Conservation (phyloP, 331 rosid species). For the Cydonia oblonga region DNA sequence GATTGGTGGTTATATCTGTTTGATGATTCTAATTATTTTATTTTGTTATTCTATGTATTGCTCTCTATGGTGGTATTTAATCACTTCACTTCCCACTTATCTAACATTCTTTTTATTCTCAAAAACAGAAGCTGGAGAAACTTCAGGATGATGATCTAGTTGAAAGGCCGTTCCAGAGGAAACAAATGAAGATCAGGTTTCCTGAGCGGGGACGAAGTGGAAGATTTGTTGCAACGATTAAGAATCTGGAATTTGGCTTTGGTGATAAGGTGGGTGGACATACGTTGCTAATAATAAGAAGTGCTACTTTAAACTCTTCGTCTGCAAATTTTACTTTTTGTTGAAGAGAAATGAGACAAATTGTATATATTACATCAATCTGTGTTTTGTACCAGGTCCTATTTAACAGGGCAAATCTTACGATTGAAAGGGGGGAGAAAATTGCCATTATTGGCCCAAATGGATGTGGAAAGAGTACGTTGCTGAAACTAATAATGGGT, state of each 20-base stretch:
- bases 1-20: no score
- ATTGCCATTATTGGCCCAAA: conserved; percentile 93
- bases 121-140: conserved; percentile 83
- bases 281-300: background rate
- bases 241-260: conserved; percentile 68
- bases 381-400: conserved; percentile 46
- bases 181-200: conserved; percentile 93
- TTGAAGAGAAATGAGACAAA: background rate
- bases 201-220: conserved; percentile 96
- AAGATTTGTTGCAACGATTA: conserved; percentile 60
- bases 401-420: conserved; percentile 71
- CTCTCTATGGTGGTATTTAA: conserved; percentile 1
- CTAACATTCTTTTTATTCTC: conserved; percentile 14
- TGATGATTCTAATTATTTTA: background rate
- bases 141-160: conserved; percentile 76
- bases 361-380: background rate
- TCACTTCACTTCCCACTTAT: conserved; percentile 1
- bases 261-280: conserved; percentile 57
- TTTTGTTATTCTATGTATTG: background rate
- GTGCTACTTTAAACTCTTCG: background rate
- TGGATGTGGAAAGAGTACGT: conserved; percentile 98
- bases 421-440: conserved; percentile 88
- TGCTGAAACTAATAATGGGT: conserved; percentile 88
- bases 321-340: background rate
- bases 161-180: conserved; percentile 88